Conservation (phyloP, 1,284 basidiomycete genomes). For the Moesziomyces sp. region DNA sequence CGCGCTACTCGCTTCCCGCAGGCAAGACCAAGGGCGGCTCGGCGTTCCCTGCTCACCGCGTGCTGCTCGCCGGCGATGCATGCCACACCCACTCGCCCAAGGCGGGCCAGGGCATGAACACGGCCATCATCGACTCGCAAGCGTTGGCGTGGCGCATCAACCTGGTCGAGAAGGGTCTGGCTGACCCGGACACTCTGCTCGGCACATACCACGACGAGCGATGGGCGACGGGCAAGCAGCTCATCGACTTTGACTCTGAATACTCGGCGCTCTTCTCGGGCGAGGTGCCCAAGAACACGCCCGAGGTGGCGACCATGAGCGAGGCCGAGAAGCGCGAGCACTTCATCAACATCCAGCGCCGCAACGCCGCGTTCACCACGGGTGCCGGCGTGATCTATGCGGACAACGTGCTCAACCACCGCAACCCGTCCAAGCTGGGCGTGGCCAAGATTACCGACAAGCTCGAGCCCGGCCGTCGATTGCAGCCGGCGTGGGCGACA, state of each 20-base stretch:
- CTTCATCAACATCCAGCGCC: constrained; percentile 61
- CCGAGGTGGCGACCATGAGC: constrained; percentile 52
- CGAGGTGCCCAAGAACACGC: constrained; percentile 60
- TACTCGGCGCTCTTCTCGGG: constrained; percentile 69
- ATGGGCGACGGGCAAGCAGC: constrained; percentile 68
- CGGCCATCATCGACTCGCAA: constrained; percentile 69
- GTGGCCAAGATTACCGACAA: constrained; percentile 40
- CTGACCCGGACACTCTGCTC: constrained; percentile 63
- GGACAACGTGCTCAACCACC: constrained; percentile 61
- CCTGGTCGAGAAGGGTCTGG: constrained; percentile 69
- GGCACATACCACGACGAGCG: constrained; percentile 69
- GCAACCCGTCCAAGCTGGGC: constrained; percentile 50
- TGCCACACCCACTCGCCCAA: constrained; percentile 70
- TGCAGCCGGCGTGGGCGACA: constrained; percentile 71
- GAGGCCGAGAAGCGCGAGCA: constrained; percentile 57
- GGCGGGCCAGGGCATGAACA: constrained; percentile 69
- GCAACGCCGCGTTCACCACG: constrained; percentile 63
- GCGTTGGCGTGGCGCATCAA: constrained; percentile 69
- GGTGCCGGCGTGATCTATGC: constrained; percentile 59
- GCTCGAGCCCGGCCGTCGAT: constrained; percentile 53
- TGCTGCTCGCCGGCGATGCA: constrained; percentile 69
- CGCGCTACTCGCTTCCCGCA: constrained; percentile 55
- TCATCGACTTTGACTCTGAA: constrained; percentile 69
- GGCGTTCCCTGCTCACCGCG: constrained; percentile 56
- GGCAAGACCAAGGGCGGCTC: constrained; percentile 26